These are phyloP conservation scores for Hanseniaspora jakobsenii DNA, from an alignment of 805 yeast species.

Conservation along the genomic window DNA sequence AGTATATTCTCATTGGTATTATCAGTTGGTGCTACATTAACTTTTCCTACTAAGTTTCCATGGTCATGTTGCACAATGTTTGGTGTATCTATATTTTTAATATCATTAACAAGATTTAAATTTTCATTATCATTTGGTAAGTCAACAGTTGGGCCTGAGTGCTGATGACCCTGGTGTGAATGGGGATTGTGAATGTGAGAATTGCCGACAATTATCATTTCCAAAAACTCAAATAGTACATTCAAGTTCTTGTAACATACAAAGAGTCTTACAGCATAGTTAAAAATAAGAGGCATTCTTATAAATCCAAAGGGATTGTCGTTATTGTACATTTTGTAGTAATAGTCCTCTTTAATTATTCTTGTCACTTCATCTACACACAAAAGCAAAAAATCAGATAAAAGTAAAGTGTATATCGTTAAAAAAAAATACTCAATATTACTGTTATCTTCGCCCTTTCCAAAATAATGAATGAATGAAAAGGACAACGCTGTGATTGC, in stretches of 20 bases:
- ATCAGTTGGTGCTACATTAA: too few species aligned
- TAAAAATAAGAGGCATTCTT: conserved; percentile 1
- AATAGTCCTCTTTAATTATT: conserved; percentile 4
- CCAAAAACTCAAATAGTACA: conserved; percentile 12
- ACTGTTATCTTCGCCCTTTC: too few species aligned
- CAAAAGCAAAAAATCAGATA: background rate
- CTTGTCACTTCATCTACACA: background rate
- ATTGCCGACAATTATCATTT: conserved; percentile 5
- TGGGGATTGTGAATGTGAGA: conserved; percentile 1
- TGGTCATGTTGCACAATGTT: background rate
- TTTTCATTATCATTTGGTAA: background rate
- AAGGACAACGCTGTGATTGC: background rate
- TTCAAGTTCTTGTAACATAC: conserved; percentile 7
- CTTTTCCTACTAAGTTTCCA: too few species aligned
- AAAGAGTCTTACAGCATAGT: conserved; percentile 3
- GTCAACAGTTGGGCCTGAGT: background rate
- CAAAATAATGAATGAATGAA: too few species aligned
- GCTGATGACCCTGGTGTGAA: conserved; percentile 11
- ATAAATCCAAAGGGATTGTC: conserved; percentile 14
- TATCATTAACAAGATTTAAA: too few species aligned
- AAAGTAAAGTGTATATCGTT: conserved; percentile 5
- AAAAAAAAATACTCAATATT: too few species aligned
- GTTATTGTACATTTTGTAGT: conserved; percentile 4
- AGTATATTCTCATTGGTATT: too few species aligned
- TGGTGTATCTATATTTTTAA: background rate